Evolutionary conservation across 805 yeast genomes (phyloP), one percentile per base, ranked within the genome.

Genomic region (Monosporozyma unispora): DNA sequence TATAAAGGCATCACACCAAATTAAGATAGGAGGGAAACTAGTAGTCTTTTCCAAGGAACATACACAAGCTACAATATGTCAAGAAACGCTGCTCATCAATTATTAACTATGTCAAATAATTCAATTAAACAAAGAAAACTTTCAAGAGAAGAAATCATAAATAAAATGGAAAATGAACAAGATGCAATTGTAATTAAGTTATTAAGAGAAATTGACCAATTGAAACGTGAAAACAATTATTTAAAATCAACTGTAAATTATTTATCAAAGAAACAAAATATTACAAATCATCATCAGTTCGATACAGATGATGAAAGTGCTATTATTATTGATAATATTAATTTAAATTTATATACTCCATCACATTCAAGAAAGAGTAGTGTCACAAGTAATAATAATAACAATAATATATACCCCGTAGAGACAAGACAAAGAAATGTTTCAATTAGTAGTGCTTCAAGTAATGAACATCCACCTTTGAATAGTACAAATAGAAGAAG

Each of bases 161-260:
- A 80, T 62, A 67, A 73, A 35, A 76, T 80, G 81, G 86, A 80
- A 54, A 72, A 77, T 50, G 84, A 80, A 57, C 86, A 80, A 60
- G 85, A 80, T 54, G 81, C 80, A 2, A 74, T 79, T 16, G 84
- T 80, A 21, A 62, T 80, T 49, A 73, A 71, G 57, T 61, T 79
- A 43, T 71, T 79, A 74, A 73, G 72, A 54, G 82, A 80, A 54
- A 75, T 80, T 18, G 72, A 73, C 33, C 38, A 49, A 5, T 62
- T 79, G 43, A 75, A 73, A 54, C 74, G 70, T 16, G 82, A 79
- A 53, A 78, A 77, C 55, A 67, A 63, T 38, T 55, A 58, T 23
- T 61, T 78, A 52, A 62, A 60, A 41, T 52, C 53, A 37, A 58
- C 62, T 38, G 39, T 66, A 31, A 48, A 45, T 37, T 14, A 27